Conservation (phyloP, 352 stramenopile species). For the Thalassiosira livingstoniorum region DNA sequence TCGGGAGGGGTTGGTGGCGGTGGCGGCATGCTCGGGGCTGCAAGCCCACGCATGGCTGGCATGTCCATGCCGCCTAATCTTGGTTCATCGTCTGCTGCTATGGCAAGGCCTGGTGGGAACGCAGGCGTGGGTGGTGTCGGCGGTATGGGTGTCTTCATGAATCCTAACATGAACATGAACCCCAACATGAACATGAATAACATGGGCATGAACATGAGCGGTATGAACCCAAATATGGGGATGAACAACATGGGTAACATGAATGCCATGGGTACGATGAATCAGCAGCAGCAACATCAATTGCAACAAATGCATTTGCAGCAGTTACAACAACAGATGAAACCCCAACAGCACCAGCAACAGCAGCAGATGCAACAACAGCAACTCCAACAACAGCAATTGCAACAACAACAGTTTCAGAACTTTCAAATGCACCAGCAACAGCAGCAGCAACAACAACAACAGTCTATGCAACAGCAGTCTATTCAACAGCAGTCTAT, state of each 20-base stretch:
- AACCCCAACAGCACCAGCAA: conserved; percentile 15
- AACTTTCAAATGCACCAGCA: conserved; percentile 13
- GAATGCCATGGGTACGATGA: conserved; percentile 5
- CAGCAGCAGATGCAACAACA: conserved; percentile 4
- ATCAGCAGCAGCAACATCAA: conserved; percentile 23
- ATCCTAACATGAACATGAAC: conserved; percentile 1
- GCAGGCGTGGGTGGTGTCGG: neutral
- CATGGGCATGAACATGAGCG: neutral
- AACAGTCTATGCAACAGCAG: neutral
- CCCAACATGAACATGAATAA: neutral
- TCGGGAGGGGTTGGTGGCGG: neutral
- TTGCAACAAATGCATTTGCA: conserved; percentile 8
- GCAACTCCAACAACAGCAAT: neutral
- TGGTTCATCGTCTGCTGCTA: neutral
- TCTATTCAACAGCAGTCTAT: neutral
- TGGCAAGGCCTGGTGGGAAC: neutral
- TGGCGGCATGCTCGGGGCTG: too few relatives aligned
- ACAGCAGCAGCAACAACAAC: neutral
- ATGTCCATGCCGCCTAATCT: neutral
- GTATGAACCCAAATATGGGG: neutral
- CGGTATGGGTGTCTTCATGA: neutral
- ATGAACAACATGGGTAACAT: neutral
- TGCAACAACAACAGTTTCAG: too few relatives aligned
- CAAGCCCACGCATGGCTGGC: too few relatives aligned
- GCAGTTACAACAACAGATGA: neutral